Evolutionary conservation across 2,329 filamentous ascomycete species (phyloP).

Genomic region (Canariomyces notabilis): DNA sequence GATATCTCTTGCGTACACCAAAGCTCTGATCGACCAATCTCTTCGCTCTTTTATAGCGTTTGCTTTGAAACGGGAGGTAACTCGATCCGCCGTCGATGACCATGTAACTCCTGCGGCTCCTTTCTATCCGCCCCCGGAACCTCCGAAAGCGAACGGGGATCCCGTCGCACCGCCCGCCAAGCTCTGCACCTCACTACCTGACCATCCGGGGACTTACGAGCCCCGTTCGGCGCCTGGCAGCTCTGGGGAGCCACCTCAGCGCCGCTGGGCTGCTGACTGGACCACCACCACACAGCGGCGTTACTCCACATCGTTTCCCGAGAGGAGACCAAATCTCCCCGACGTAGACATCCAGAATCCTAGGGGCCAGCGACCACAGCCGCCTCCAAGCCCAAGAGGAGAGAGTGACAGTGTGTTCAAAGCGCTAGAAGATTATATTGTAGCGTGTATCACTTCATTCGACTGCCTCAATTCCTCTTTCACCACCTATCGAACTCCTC

Average conservation of each 20-base stretch:
- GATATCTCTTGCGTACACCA: slow-evolving; percentile 58
- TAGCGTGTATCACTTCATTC: slow-evolving; percentile 61
- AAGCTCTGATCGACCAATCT: slow-evolving; percentile 41
- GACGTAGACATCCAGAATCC: slow-evolving; percentile 11
- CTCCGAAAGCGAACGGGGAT: slow-evolving; percentile 2
- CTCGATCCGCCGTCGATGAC: not conserved
- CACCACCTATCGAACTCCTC: slow-evolving; percentile 40
- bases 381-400: slow-evolving; percentile 18
- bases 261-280: slow-evolving; percentile 28
- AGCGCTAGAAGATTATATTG: slow-evolving; percentile 71
- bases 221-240: slow-evolving; percentile 1
- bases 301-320: slow-evolving; percentile 43
- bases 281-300: slow-evolving; percentile 31
- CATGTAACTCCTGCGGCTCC: not conserved
- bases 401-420: slow-evolving; percentile 63
- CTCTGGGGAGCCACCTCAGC: not conserved
- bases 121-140: slow-evolving; percentile 3
- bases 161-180: not conserved
- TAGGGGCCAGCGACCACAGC: slow-evolving; percentile 8
- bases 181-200: too few species aligned
- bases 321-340: slow-evolving; percentile 28
- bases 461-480: slow-evolving; percentile 77
- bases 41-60: slow-evolving; percentile 35
- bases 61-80: slow-evolving; percentile 22
- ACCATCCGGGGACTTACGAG: too few species aligned